Conservation (phyloP, 2,329 filamentous ascomycete species). For the Talaromyces sp. region DNA sequence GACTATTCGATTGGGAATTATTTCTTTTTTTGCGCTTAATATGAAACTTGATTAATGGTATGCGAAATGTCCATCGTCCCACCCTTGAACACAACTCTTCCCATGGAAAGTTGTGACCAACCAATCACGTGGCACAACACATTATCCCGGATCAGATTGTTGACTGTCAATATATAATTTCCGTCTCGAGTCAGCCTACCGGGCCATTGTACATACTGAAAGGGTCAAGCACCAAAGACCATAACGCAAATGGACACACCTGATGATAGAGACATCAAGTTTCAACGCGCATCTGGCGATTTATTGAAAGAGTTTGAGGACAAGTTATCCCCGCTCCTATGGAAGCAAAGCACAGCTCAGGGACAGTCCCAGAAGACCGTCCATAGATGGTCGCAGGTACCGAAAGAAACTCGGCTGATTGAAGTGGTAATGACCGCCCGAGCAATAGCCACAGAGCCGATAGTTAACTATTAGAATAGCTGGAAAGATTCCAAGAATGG, state of each 20-base stretch:
- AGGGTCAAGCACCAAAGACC: neutral
- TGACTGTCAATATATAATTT: neutral
- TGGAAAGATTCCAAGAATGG: slow-evolving; percentile 92
- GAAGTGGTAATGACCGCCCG: slow-evolving; percentile 28
- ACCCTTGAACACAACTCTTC: neutral
- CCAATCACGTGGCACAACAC: neutral
- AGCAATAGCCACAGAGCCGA: neutral
- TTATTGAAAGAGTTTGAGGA: slow-evolving; percentile 39
- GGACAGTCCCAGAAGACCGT: slow-evolving; percentile 24
- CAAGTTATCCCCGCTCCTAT: slow-evolving; percentile 41
- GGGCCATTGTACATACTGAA: neutral
- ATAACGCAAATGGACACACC: slow-evolving; percentile 39
- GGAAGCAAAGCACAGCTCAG: slow-evolving; percentile 28
- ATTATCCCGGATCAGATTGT: neutral
- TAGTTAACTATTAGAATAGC: slow-evolving; percentile 26
- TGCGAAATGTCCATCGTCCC: neutral
- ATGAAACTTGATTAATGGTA: neutral
- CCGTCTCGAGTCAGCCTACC: neutral
- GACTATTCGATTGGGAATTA: neutral
- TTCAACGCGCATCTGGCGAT: slow-evolving; percentile 43
- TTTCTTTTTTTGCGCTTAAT: neutral
- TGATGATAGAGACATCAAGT: slow-evolving; percentile 42
- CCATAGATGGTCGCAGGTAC: slow-evolving; percentile 35
- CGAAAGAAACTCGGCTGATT: slow-evolving; percentile 37
- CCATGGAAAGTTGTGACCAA: neutral